Conservation (phyloP, 2,329 filamentous ascomycete genomes). For the Diaporthe capsici region DNA sequence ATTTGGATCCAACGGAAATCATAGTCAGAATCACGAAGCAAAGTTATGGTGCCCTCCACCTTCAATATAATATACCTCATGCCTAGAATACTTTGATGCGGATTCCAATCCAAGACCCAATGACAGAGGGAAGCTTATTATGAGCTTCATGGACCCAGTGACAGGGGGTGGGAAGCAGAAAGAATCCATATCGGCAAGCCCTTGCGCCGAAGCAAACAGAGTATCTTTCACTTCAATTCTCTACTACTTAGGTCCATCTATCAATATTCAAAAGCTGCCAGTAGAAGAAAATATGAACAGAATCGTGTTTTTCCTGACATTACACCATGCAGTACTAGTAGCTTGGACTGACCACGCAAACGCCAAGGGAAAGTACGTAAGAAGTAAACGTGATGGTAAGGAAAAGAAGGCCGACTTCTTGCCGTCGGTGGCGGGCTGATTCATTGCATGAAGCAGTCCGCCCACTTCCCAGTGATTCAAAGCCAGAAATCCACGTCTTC, state of each 20-base stretch:
- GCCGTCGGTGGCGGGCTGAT: neutral
- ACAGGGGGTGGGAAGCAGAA: too few species aligned
- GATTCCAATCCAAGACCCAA: too few species aligned
- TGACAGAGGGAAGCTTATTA: too few species aligned
- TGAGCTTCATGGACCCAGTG: too few species aligned
- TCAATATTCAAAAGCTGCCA: neutral
- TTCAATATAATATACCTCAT: too few species aligned
- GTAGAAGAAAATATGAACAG: neutral
- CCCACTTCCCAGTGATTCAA: neutral
- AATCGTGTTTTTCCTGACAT: neutral
- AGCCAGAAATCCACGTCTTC: neutral
- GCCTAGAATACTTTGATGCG: too few species aligned
- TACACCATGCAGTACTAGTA: neutral
- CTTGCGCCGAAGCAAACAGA: too few species aligned
- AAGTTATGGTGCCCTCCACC: rapidly evolving
- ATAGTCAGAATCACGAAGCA: too few species aligned
- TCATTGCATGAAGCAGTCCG: neutral
- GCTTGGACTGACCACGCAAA: neutral
- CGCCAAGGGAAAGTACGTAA: neutral
- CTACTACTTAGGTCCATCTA: neutral
- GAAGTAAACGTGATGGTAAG: neutral
- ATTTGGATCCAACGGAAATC: too few species aligned
- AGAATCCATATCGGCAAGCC: too few species aligned
- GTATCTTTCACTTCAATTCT: too few species aligned
- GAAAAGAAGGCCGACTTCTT: neutral